Conservation (phyloP, 768 basidiomycete species). For the Podaxis sp. region DNA sequence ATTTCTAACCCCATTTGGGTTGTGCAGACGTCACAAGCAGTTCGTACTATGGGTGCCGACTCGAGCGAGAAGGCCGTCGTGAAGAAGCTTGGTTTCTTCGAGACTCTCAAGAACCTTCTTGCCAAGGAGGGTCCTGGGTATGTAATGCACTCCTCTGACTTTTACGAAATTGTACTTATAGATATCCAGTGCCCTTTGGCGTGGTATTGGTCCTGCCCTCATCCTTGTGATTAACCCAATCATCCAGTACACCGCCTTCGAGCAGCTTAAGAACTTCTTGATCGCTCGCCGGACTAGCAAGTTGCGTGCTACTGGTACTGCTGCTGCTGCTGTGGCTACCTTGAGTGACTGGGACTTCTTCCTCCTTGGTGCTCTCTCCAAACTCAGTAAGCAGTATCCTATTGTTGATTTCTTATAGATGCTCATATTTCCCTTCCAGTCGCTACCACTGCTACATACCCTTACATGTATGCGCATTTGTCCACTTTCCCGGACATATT, state of each 20-base stretch:
- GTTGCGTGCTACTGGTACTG: conserved; percentile 45
- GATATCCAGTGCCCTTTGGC: conserved; percentile 71
- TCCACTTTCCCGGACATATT: background rate
- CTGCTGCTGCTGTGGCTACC: conserved; percentile 41
- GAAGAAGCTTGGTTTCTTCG: conserved; percentile 59
- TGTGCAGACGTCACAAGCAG: conserved; percentile 87
- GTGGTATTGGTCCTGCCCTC: conserved; percentile 92
- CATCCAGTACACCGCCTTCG: conserved; percentile 91
- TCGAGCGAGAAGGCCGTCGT: conserved; percentile 29
- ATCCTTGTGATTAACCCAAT: conserved; percentile 94
- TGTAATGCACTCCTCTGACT: conserved; percentile 9
- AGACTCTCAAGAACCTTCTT: conserved; percentile 69
- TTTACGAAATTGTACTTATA: conserved; percentile 1
- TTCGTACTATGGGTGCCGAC: conserved; percentile 50
- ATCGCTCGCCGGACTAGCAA: conserved; percentile 59
- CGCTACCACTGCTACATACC: conserved; percentile 49
- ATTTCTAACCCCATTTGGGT: conserved; percentile 97
- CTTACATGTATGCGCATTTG: conserved; percentile 42
- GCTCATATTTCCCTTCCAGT: conserved; percentile 29
- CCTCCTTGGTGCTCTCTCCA: conserved; percentile 90
- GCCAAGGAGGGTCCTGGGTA: conserved; percentile 66
- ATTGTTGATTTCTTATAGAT: background rate
- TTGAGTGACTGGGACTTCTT: conserved; percentile 91
- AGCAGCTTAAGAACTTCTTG: conserved; percentile 88
- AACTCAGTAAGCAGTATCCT: conserved; percentile 59